These are phyloP conservation scores for Plasmodium blacklocki DNA, from an alignment of 169 alveolate species.

Conservation along the genomic window DNA sequence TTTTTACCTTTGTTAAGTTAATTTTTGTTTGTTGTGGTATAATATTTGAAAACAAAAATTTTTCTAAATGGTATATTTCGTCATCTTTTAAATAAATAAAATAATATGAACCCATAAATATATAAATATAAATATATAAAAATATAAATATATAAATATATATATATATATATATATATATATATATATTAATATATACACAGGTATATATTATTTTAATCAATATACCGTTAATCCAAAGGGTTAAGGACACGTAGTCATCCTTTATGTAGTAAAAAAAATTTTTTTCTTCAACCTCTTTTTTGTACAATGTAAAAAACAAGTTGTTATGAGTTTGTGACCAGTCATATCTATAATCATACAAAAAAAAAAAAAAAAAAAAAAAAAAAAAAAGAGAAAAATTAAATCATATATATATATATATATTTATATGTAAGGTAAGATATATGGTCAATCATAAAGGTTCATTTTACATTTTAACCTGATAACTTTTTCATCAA, in stretches of 20 bases:
- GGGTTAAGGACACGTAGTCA: neutral
- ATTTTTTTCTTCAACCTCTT: conserved; percentile 8
- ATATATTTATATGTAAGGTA: too few species aligned
- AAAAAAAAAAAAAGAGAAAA: neutral
- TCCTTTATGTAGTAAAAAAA: conserved; percentile 22
- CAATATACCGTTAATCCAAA: conserved; percentile 23
- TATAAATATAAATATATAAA: neutral
- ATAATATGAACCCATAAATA: neutral
- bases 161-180: neutral
- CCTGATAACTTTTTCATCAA: conserved; percentile 13
- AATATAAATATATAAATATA: neutral
- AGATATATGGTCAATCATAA: too few species aligned
- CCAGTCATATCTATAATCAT: conserved; percentile 32
- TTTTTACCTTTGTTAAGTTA: conserved; percentile 32
- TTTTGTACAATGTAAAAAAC: conserved; percentile 27
- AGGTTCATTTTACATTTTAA: neutral
- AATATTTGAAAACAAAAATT: conserved; percentile 24
- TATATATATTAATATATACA: neutral
- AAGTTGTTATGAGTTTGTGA: conserved; percentile 20
- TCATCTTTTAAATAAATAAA: conserved; percentile 4
- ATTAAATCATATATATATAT: too few species aligned
- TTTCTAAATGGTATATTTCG: conserved; percentile 36
- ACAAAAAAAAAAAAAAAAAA: neutral
- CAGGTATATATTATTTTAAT: neutral
- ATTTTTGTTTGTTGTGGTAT: conserved; percentile 12